Conservation (phyloP, 2,329 filamentous ascomycete genomes). For the Phialophora expanda region DNA sequence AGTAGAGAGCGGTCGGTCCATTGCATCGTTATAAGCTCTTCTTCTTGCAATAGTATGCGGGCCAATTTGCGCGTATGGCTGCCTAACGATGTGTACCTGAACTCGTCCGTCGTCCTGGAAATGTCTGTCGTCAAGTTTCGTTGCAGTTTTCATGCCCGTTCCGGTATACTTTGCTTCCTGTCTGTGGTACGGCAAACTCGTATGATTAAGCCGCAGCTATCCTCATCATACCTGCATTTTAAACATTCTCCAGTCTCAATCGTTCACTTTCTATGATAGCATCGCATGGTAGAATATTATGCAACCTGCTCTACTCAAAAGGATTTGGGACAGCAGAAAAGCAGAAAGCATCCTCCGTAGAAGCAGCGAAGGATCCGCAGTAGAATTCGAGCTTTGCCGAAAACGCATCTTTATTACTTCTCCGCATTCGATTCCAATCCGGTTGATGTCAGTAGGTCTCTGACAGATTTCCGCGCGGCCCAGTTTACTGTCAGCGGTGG, state of each 20-base stretch:
- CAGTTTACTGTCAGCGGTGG: neutral
- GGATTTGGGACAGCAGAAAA: neutral
- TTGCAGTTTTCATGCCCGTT: no score
- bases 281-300: no score
- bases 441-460: neutral
- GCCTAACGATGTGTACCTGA: neutral
- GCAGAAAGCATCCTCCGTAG: neutral
- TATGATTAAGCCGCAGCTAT: neutral
- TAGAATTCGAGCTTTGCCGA: neutral
- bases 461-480: neutral
- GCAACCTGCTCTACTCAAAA: neutral
- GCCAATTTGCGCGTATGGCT: neutral
- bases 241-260: neutral
- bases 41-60: neutral
- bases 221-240: neutral
- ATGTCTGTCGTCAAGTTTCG: neutral
- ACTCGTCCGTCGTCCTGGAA: neutral
- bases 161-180: neutral
- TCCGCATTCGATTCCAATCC: slow-evolving; percentile 12
- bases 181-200: neutral
- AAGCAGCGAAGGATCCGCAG: neutral
- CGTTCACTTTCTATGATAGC: neutral
- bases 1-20: slow-evolving; percentile 48
- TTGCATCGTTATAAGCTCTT: slow-evolving; percentile 19
- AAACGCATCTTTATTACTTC: slow-evolving; percentile 10